phyloP scores from a whole-genome alignment of 2,329 filamentous ascomycete genomes.

The Fusarium sp. region DNA sequence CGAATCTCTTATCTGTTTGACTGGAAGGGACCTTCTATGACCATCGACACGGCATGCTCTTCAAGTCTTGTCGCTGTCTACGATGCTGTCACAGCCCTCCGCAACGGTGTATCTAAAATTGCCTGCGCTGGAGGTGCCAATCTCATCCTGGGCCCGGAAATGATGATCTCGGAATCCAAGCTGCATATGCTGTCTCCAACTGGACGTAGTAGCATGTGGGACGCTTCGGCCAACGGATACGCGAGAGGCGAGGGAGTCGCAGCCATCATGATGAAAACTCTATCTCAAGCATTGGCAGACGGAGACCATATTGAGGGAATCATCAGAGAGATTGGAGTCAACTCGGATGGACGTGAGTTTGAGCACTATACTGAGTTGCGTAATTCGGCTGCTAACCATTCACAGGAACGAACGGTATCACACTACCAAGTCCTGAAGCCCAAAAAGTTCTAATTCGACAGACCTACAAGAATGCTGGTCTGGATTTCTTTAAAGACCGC shows the following conservation, averaged over 20 bases:
- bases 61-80: neutral
- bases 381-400: neutral
- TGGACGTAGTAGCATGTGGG: neutral
- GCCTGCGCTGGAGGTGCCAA: neutral
- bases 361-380: too few relatives aligned
- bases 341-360: neutral
- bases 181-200: neutral
- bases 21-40: neutral
- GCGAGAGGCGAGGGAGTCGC: neutral
- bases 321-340: neutral
- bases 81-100: neutral
- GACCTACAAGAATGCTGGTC: neutral
- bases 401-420: neutral
- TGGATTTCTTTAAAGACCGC: neutral
- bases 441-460: neutral
- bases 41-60: neutral
- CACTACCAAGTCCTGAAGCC: neutral
- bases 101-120: neutral
- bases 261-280: neutral
- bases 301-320: neutral
- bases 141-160: neutral
- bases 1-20: neutral
- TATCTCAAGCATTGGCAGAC: neutral
- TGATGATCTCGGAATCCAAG: slow-evolving; percentile 7
- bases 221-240: neutral